Evolutionary conservation across 176 grass and related monocot species (phyloP), one percentile per base, ranked within the genome.

Genomic region (Tillandsia leiboldiana): DNA sequence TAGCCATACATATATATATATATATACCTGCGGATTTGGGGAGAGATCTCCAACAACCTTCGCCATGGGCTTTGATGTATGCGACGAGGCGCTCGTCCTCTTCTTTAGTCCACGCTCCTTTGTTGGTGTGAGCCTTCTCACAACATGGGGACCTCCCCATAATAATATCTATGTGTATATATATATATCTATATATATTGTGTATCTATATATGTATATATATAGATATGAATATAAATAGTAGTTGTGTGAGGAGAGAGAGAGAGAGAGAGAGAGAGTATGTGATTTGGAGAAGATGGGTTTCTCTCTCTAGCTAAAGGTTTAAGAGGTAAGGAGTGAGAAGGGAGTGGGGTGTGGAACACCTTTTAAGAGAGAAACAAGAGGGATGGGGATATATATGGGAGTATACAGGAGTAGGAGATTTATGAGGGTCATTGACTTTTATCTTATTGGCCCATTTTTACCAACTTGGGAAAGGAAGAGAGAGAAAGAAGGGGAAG

Each of bases 61-160:
- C 73, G 1, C 73, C 73, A 48, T 75, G 73, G 50, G 73, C 15
- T 53, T 56, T 53, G 73, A 75, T 75, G 63, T 67, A 75, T 50
- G 73, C 51, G 11, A 66, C 47, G 63, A 75, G 73, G 48, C 50
- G 51, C 9, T 54, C 63, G 63, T 75, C 73, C 33, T 75, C 73
- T 47, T 75, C 73, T 50, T 75, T 75, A 1, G 50, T 75, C 73
- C 73, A 75, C 12, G 73, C 63, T 53, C 73, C 73, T 15, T 66
- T 75, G 63, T 66, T 75, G 24, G 63, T 75, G 63, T 75, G 73
- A 53, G 73, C 63, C 63, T 66, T 75, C 73, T 75, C 73, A 42
- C 73, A 75, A n/a, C 73, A 75, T 13, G 73, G 73, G 66, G 73
- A 75, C 73, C 73, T 75, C 15, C 73, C 73, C 73, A 75, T 73